These are phyloP conservation scores for Pugionium dolabratum DNA, from an alignment of 345 rosid species.

Conservation along the genomic window DNA sequence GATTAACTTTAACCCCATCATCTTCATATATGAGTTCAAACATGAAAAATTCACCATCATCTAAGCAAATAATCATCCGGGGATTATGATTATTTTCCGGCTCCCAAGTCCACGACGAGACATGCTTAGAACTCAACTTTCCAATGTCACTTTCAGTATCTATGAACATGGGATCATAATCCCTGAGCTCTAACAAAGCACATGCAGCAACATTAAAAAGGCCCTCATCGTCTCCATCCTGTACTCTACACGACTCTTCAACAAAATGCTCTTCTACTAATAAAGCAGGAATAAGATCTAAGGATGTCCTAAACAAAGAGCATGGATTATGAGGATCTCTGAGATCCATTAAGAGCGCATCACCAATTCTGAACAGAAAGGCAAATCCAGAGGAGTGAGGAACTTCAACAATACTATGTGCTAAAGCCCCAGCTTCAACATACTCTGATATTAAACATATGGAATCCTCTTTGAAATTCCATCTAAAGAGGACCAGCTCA, in stretches of 20 bases:
- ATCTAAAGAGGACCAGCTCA: conserved; percentile 66
- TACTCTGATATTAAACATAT: conserved; percentile 54
- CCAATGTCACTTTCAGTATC: conserved; percentile 58
- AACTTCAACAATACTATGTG: conserved; percentile 80
- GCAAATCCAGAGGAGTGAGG: conserved; percentile 85
- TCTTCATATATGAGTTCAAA: conserved; percentile 60
- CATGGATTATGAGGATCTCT: conserved; percentile 73
- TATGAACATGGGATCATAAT: conserved; percentile 97
- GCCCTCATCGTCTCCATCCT: conserved; percentile 95
- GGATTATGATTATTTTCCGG: conserved; percentile 59
- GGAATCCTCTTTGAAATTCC: conserved; percentile 64
- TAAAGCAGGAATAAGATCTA: conserved; percentile 60
- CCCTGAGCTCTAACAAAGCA: conserved; percentile 88
- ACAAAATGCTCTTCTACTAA: conserved; percentile 69
- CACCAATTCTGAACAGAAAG: conserved; percentile 88
- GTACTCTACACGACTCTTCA: conserved; percentile 72
- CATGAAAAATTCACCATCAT: conserved; percentile 85
- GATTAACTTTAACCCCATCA: conserved; percentile 54
- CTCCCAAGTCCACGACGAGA: conserved; percentile 96
- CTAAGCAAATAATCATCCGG: conserved; percentile 79
- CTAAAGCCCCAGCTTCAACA: conserved; percentile 77
- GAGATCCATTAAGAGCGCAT: conserved; percentile 94
- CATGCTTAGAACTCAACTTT: conserved; percentile 57
- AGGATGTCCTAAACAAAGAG: conserved; percentile 69
- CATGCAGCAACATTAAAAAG: conserved; percentile 91